Evolutionary conservation across 1,284 basidiomycete genomes (phyloP).

Genomic region (Trichosporon asahii): DNA sequence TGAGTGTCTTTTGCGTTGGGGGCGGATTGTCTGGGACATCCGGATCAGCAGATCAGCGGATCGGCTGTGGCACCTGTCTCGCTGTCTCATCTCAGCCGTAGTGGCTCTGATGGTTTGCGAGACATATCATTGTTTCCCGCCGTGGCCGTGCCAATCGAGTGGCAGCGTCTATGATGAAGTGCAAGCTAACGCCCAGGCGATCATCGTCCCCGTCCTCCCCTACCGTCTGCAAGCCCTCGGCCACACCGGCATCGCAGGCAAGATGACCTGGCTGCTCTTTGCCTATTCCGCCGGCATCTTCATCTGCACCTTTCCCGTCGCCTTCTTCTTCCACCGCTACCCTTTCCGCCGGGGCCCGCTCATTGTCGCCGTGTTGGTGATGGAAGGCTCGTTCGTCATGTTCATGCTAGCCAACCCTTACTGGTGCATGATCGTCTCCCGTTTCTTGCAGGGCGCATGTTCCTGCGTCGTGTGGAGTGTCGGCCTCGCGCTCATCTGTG

Average conservation of each 20-base stretch:
- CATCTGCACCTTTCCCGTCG: slow-evolving; percentile 64
- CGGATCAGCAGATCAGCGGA: neutral
- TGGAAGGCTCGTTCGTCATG: slow-evolving; percentile 58
- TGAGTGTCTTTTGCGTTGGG: slow-evolving; percentile 20
- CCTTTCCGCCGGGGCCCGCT: slow-evolving; percentile 60
- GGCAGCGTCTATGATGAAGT: too few species aligned
- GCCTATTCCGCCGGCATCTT: slow-evolving; percentile 44
- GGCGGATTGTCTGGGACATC: too few species aligned
- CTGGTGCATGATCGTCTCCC: slow-evolving; percentile 67
- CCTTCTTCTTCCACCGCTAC: slow-evolving; percentile 62
- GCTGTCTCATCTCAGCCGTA: too few species aligned
- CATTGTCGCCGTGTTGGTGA: slow-evolving; percentile 52
- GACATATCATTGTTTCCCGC: too few species aligned
- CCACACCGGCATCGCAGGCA: slow-evolving; percentile 37
- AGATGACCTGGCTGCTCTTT: slow-evolving; percentile 44
- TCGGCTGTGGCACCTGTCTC: neutral
- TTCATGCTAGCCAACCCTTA: slow-evolving; percentile 72
- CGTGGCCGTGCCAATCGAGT: too few species aligned
- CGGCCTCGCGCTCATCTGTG: slow-evolving; percentile 55
- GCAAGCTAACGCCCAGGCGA: slow-evolving; percentile 26
- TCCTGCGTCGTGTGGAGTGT: slow-evolving; percentile 69
- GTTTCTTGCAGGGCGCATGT: slow-evolving; percentile 67
- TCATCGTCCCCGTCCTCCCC: slow-evolving; percentile 63
- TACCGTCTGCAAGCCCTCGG: slow-evolving; percentile 53
- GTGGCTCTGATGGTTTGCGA: neutral